A percentile compares a stretch with the other conserved stretches of the same genome.
Conservation (phyloP, 371 early-diverging fungal species). For the Cokeromyces recurvatus region DNA sequence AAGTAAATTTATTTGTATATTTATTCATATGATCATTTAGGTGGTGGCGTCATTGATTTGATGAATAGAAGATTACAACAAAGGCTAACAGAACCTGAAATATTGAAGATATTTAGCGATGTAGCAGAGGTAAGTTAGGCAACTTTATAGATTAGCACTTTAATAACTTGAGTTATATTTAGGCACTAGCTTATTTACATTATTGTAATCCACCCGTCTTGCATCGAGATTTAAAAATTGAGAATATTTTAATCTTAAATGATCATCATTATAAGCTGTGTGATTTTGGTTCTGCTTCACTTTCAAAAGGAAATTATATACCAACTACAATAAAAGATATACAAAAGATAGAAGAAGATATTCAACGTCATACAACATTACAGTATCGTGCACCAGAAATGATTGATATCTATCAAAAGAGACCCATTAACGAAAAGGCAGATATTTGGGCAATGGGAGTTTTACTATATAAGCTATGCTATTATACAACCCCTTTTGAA, state of each 20-base stretch:
- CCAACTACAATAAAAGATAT: conserved; percentile 59
- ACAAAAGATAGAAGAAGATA: conserved; percentile 81
- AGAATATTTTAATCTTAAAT: conserved; percentile 52
- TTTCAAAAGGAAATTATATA: conserved; percentile 60
- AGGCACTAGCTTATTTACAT: conserved; percentile 90
- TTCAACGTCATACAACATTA: conserved; percentile 82
- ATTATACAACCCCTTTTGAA: conserved; percentile 92
- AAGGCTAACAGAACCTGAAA: conserved; percentile 74
- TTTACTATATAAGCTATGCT: conserved; percentile 81
- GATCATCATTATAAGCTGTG: conserved; percentile 79
- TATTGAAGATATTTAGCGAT: conserved; percentile 81
- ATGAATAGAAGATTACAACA: conserved; percentile 76
- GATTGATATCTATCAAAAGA: conserved; percentile 81
- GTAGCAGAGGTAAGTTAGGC: conserved; percentile 69
- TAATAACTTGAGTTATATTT: neutral
- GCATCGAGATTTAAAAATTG: conserved; percentile 90
- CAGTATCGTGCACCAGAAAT: conserved; percentile 95
- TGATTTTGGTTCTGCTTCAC: conserved; percentile 88
- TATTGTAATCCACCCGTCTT: conserved; percentile 67
- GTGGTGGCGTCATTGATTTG: conserved; percentile 82
- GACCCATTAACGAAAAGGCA: conserved; percentile 80
- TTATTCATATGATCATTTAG: neutral
- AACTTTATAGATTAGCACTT: no score
- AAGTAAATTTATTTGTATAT: no score
- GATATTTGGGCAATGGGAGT: conserved; percentile 89